Conservation (phyloP, 352 stramenopile species). For the Globisporangium middletonii region DNA sequence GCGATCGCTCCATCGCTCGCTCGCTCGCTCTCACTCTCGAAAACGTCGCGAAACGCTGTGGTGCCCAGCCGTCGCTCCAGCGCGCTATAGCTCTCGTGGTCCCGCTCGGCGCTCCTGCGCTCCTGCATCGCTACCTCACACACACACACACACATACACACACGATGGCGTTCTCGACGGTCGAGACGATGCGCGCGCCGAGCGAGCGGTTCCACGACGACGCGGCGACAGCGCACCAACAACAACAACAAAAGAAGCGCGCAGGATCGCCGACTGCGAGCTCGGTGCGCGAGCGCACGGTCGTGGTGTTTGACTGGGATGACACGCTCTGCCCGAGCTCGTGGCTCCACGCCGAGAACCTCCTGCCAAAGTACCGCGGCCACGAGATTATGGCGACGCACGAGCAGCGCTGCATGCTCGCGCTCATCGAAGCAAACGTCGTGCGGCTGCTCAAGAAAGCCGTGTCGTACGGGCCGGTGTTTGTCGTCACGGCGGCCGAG, state of each 20-base stretch:
- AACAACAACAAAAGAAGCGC: conserved; percentile 16
- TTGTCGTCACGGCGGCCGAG: conserved; percentile 82
- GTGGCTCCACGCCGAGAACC: conserved; percentile 75
- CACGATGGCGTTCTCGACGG: conserved; percentile 39
- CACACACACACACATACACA: neutral
- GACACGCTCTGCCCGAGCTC: conserved; percentile 85
- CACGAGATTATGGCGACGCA: conserved; percentile 55
- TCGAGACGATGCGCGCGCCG: conserved; percentile 33
- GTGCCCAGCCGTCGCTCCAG: neutral
- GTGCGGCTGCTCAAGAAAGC: conserved; percentile 63
- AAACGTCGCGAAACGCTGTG: conserved; percentile 1
- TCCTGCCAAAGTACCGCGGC: conserved; percentile 75
- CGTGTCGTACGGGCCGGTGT: conserved; percentile 72
- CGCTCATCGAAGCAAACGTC: conserved; percentile 56
- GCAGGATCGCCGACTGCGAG: neutral
- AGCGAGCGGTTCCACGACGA: conserved; percentile 11
- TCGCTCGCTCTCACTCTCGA: neutral
- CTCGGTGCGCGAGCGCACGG: conserved; percentile 65
- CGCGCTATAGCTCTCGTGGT: neutral
- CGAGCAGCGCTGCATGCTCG: conserved; percentile 52
- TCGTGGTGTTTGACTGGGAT: conserved; percentile 87
- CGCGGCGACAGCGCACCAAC: conserved; percentile 8
- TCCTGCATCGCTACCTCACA: neutral
- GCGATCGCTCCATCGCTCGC: too few relatives aligned
- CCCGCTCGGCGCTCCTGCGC: neutral